Percentiles rank a stretch among this genome's conserved stretches.
Conservation (phyloP, 805 yeast species). For the Tetrapisispora iriomotensis region DNA sequence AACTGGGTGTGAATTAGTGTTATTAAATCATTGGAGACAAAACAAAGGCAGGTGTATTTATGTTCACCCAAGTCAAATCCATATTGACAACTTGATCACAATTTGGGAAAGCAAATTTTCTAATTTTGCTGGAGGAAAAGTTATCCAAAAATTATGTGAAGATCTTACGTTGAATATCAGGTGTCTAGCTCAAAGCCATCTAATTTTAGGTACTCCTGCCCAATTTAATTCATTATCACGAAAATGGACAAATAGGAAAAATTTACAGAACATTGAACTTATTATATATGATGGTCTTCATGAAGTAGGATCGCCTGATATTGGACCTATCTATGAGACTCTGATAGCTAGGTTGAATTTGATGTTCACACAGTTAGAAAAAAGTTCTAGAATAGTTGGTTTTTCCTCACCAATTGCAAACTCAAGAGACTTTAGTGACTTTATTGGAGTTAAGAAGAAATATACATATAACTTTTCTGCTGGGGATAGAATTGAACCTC, state of each 20-base stretch:
- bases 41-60: constrained; percentile 65
- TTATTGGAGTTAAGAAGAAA: constrained; percentile 66
- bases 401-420: constrained; percentile 62
- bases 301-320: constrained; percentile 43
- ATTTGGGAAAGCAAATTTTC: constrained; percentile 47
- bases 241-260: constrained; percentile 73
- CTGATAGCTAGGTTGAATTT: constrained; percentile 62
- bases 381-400: constrained; percentile 52
- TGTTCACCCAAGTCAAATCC: constrained; percentile 52
- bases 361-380: constrained; percentile 56
- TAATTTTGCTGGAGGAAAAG: constrained; percentile 46
- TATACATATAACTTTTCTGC: constrained; percentile 65
- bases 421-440: constrained; percentile 69
- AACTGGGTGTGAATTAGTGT: constrained; percentile 58
- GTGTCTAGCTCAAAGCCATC: constrained; percentile 48
- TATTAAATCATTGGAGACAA: constrained; percentile 62
- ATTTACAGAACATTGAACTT: constrained; percentile 56
- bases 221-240: constrained; percentile 68
- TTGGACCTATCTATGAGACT: constrained; percentile 61
- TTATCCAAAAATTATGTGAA: constrained; percentile 42
- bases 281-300: constrained; percentile 71
- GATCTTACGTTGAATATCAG: constrained; percentile 47
- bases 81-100: constrained; percentile 37
- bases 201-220: constrained; percentile 67
- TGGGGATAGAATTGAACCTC: constrained; percentile 42